Conservation (phyloP, 2,329 filamentous ascomycete genomes). For the Geosmithia putterillii region DNA sequence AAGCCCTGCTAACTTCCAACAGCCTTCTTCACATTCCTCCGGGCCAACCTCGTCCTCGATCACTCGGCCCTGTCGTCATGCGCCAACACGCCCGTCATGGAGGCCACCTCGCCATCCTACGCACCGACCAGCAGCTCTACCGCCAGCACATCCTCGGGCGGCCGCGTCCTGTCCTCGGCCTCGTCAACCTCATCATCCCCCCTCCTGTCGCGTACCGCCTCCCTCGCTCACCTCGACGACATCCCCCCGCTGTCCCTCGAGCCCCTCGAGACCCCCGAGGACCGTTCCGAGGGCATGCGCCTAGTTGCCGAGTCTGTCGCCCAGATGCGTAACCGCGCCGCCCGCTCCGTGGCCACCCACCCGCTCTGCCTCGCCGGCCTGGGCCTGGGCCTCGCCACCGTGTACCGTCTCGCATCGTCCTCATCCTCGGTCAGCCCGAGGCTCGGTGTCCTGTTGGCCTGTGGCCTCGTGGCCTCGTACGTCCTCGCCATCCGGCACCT, state of each 20-base stretch:
- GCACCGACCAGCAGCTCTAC: constrained; percentile 23
- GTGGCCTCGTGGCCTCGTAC: constrained; percentile 50
- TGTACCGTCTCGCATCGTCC: constrained; percentile 27
- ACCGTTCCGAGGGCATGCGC: constrained; percentile 55
- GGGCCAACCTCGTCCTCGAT: constrained; percentile 64
- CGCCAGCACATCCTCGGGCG: constrained; percentile 18
- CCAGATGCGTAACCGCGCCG: constrained; percentile 63
- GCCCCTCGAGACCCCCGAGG: constrained; percentile 36
- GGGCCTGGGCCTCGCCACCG: constrained; percentile 25
- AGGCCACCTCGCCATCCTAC: constrained; percentile 6
- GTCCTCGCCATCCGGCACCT: constrained; percentile 49
- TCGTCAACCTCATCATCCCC: constrained; percentile 32
- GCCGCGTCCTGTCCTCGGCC: constrained; percentile 13
- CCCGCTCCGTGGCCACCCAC: constrained; percentile 51
- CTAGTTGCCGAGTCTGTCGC: constrained; percentile 73
- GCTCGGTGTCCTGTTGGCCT: constrained; percentile 42
- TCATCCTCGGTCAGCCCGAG: constrained; percentile 32
- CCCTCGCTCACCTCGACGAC: constrained; percentile 26
- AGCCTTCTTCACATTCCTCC: constrained; percentile 77
- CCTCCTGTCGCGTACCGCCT: constrained; percentile 21
- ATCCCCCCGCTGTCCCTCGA: constrained; percentile 55
- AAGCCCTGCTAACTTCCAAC: constrained; percentile 4
- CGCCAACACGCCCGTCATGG: constrained; percentile 49
- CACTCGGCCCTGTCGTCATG: constrained; percentile 49
- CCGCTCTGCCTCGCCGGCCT: constrained; percentile 39